phyloP scores from a whole-genome alignment of 306 rosid species.

The Cucumis cinereus region DNA sequence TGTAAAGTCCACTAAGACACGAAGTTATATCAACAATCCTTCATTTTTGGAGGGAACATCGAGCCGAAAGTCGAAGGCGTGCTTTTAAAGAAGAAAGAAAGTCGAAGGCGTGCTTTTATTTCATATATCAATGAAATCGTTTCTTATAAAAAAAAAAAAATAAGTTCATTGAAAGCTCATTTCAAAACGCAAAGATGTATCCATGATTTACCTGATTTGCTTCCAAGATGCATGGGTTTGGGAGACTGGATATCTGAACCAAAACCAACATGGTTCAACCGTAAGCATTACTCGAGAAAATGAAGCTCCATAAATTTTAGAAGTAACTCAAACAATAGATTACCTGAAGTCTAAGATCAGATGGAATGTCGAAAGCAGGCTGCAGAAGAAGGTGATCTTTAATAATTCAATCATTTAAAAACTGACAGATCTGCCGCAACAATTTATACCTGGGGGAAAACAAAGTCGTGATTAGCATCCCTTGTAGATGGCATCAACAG shows the following conservation, averaged over 20 bases:
- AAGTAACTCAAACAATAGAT: neutral
- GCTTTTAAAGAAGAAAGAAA: too few species aligned
- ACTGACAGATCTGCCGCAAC: conserved; percentile 2
- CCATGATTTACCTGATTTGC: conserved; percentile 70
- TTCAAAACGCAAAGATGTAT: neutral
- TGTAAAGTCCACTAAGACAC: too few species aligned
- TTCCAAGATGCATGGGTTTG: conserved; percentile 79
- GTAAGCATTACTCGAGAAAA: conserved; percentile 1
- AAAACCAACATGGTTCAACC: neutral
- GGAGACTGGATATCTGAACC: conserved; percentile 57
- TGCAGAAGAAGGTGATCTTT: conserved; percentile 22
- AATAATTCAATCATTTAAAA: neutral
- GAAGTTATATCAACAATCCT: too few species aligned
- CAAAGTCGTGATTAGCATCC: conserved; percentile 79
- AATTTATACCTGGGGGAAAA: conserved; percentile 77
- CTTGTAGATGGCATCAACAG: conserved; percentile 76
- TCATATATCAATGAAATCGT: too few species aligned
- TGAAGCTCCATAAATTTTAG: neutral
- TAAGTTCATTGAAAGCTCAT: neutral
- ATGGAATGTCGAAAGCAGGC: conserved; percentile 68
- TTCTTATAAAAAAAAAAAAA: too few species aligned
- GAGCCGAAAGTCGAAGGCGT: too few species aligned
- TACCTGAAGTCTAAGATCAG: conserved; percentile 65
- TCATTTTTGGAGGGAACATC: too few species aligned
- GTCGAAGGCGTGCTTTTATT: too few species aligned